Base-by-base conservation (phyloP, 1,139 yeast species). In the Saccharomyces hybrid region DNA sequence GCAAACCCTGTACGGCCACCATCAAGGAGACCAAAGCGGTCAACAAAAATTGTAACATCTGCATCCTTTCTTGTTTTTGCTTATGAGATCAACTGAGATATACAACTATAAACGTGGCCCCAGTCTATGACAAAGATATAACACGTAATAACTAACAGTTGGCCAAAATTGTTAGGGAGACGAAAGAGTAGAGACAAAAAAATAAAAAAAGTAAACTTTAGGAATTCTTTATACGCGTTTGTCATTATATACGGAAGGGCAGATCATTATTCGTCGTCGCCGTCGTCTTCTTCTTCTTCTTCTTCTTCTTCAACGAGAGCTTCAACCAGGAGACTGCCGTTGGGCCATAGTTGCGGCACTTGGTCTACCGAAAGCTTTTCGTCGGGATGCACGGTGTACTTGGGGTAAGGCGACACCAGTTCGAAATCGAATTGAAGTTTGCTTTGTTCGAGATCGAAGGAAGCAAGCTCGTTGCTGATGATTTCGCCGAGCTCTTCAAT, bases 321-420 rank as follows among this genome's bases (percentile, higher is more conserved):
- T 60, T 83, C 87, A 5, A 83, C 78, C 48, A 82, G 68, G 48
- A 83, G 60, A 59, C 78, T 81, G 1, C 88, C 89, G 59, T 77
- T 82, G n/a, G 90, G 90, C 78, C 79, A 83, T 14, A 84, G 63
- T 42, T 76, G 71, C 2, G 70, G 62, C 47, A 74, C 75, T 26
- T 78, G 77, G 31, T 64, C 63, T 9, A 84, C 68, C 4, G 53
- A 41, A 27, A 58, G 54, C 0, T 63, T 61, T 3, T 63, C 54
- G 32, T 70, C 70, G 11, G 64, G 59, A 2, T 72, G 74, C 30
- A 83, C 66, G 25, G 71, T 70, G 52, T 67, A 70, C 54, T 86
- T 75, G 3, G 88, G 88, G 71, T 81, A 77, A 1, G 86, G 82
- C 5, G 83, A 79, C 47, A 77, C 74, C 57, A 83, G 67, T 59